phyloP scores from a whole-genome alignment of 805 yeast species.

The Debaryomyces tyrocola region DNA sequence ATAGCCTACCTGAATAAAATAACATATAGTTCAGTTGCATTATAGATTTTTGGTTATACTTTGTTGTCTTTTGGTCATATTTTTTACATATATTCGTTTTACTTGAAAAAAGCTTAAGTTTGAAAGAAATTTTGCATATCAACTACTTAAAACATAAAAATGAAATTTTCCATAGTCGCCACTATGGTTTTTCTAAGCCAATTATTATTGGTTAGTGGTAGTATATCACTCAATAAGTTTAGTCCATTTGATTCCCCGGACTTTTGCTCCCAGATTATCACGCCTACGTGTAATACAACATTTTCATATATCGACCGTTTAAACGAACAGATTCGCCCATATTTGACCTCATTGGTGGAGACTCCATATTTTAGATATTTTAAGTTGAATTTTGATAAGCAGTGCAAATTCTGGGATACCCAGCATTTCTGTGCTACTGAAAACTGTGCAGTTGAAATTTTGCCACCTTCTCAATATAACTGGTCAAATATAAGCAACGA shows the following conservation, averaged over 20 bases:
- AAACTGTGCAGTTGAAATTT: constrained; percentile 85
- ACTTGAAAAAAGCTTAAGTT: too few species aligned
- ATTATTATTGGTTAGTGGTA: neutral
- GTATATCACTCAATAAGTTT: constrained; percentile 10
- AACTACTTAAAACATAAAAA: neutral
- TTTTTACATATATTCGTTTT: too few species aligned
- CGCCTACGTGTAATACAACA: constrained; percentile 46
- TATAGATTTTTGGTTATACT: too few species aligned
- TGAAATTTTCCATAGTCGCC: neutral
- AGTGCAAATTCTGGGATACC: constrained; percentile 86
- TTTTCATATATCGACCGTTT: constrained; percentile 42
- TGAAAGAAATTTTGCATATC: too few species aligned
- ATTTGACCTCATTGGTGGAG: constrained; percentile 55
- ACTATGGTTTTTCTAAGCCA: neutral
- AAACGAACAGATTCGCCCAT: constrained; percentile 41
- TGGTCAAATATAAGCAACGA: constrained; percentile 56
- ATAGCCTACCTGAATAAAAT: too few species aligned
- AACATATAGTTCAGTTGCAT: too few species aligned
- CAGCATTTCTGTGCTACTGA: constrained; percentile 82
- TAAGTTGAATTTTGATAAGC: constrained; percentile 76
- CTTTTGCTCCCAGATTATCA: constrained; percentile 45
- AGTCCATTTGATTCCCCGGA: constrained; percentile 44
- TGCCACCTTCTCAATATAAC: constrained; percentile 63
- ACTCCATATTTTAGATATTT: constrained; percentile 87
- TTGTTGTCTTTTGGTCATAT: too few species aligned